A percentile compares a stretch with the other conserved stretches of the same genome.
These are phyloP conservation scores for Trifolium repens DNA, from an alignment of 306 rosid species.

Conservation along the genomic window DNA sequence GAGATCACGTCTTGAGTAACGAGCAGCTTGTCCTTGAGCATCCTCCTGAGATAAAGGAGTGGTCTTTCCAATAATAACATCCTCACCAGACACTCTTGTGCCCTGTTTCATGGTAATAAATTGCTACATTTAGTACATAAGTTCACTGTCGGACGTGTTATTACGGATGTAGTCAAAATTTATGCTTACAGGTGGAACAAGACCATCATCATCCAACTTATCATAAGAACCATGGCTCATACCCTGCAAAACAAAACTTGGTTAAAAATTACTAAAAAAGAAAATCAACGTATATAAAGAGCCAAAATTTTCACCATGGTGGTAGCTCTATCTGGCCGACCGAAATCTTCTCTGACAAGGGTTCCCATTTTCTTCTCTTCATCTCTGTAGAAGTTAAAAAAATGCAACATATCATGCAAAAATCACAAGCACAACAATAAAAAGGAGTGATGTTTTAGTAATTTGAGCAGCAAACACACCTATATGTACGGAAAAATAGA, in stretches of 20 bases:
- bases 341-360: conserved; percentile 95
- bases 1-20: conserved; percentile 90
- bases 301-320: conserved; percentile 70
- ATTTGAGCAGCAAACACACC: conserved; percentile 52
- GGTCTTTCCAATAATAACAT: conserved; percentile 96
- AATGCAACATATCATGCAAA: conserved; percentile 21
- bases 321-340: conserved; percentile 92
- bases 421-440: not conserved
- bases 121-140: conserved; percentile 25
- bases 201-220: conserved; percentile 98
- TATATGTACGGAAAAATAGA: conserved; percentile 88
- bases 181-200: conserved; percentile 93
- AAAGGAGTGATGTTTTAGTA: not conserved
- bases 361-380: conserved; percentile 99
- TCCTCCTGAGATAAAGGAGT: conserved; percentile 92
- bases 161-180: conserved; percentile 3
- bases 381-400: conserved; percentile 57
- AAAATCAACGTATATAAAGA: conserved; percentile 11
- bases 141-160: conserved; percentile 18
- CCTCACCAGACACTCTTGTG: conserved; percentile 97
- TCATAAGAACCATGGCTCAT: conserved; percentile 99
- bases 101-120: conserved; percentile 60
- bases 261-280: conserved; percentile 6
- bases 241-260: conserved; percentile 66
- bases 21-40: conserved; percentile 81